Percentiles rank a stretch among this genome's conserved stretches.
These are phyloP conservation scores for Hymenochaete sp. DNA, from an alignment of 1,284 basidiomycete genomes.

Conservation along the genomic window DNA sequence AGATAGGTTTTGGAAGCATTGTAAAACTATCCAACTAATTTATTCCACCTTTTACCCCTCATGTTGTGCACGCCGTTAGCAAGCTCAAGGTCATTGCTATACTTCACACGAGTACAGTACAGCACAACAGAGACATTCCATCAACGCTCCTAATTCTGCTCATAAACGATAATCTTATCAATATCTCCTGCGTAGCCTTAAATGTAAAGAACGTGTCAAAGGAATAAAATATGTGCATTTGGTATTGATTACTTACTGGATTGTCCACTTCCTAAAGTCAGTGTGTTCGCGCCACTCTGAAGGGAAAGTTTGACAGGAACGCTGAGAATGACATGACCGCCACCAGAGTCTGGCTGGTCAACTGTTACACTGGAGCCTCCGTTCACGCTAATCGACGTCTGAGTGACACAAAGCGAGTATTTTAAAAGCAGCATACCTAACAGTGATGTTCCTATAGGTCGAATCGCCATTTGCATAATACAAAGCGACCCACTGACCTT, in stretches of 20 bases:
- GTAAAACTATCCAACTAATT: too few relatives aligned
- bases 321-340: conserved; percentile 42
- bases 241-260: conserved; percentile 32
- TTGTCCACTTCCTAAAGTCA: conserved; percentile 44
- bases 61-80: too few relatives aligned
- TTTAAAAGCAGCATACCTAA: conserved; percentile 33
- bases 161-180: conserved; percentile 53
- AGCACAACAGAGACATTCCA: too few relatives aligned
- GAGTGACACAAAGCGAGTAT: neutral
- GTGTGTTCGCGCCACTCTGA: conserved; percentile 41
- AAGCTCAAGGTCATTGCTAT: too few relatives aligned
- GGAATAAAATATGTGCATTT: neutral
- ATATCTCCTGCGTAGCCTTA: conserved; percentile 51
- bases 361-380: conserved; percentile 42
- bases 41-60: too few relatives aligned
- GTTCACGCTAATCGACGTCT: conserved; percentile 35
- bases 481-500: conserved; percentile 48
- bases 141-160: conserved; percentile 9
- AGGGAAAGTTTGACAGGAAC: conserved; percentile 48
- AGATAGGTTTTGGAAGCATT: too few relatives aligned
- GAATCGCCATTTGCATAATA: conserved; percentile 54
- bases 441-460: conserved; percentile 48
- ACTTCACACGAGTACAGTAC: too few relatives aligned
- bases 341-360: conserved; percentile 50
- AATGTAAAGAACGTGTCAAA: conserved; percentile 1